A percentile compares a stretch with the other conserved stretches of the same genome.
Evolutionary conservation across 2,329 filamentous ascomycete genomes (phyloP).

Genomic region (Plenodomus tracheiphilus): DNA sequence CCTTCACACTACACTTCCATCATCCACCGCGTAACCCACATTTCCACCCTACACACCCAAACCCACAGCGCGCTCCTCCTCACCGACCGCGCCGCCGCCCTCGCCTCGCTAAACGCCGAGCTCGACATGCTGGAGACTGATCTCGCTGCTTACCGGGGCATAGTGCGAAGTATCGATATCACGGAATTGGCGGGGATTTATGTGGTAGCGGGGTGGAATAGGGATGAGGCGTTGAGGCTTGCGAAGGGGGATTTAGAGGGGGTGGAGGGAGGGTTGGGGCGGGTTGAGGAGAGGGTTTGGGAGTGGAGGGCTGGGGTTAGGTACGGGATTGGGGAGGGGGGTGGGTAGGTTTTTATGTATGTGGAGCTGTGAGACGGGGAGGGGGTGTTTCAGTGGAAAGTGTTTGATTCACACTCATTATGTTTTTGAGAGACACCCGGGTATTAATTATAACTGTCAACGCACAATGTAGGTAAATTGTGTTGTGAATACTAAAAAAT

Average conservation of each 20-base stretch:
- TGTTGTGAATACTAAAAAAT: too few relatives aligned
- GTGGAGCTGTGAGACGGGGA: too few relatives aligned
- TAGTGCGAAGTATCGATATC: conserved; percentile 8
- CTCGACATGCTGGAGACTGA: conserved; percentile 16
- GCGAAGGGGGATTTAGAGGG: conserved; percentile 16
- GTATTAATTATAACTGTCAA: too few relatives aligned
- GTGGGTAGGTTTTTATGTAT: background rate
- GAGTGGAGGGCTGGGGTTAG: conserved; percentile 13
- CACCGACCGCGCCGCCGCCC: conserved; percentile 8
- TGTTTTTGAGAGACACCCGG: too few relatives aligned
- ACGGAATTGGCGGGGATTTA: conserved; percentile 18
- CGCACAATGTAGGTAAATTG: too few relatives aligned
- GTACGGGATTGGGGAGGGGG: conserved; percentile 6
- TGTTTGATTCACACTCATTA: too few relatives aligned
- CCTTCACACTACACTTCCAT: conserved; percentile 15
- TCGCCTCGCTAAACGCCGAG: conserved; percentile 15
- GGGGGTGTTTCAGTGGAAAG: too few relatives aligned
- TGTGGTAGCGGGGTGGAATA: conserved; percentile 9
- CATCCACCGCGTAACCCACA: conserved; percentile 3
- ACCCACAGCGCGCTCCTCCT: conserved; percentile 4
- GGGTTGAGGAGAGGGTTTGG: conserved; percentile 5
- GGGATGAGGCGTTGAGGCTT: conserved; percentile 12
- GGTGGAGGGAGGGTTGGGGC: conserved; percentile 11
- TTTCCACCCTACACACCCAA: conserved; percentile 7
- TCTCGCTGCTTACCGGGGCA: conserved; percentile 7